Evolutionary conservation across 495 filamentous ascomycete species (phyloP).

Genomic region (Podospora tetraspora): DNA sequence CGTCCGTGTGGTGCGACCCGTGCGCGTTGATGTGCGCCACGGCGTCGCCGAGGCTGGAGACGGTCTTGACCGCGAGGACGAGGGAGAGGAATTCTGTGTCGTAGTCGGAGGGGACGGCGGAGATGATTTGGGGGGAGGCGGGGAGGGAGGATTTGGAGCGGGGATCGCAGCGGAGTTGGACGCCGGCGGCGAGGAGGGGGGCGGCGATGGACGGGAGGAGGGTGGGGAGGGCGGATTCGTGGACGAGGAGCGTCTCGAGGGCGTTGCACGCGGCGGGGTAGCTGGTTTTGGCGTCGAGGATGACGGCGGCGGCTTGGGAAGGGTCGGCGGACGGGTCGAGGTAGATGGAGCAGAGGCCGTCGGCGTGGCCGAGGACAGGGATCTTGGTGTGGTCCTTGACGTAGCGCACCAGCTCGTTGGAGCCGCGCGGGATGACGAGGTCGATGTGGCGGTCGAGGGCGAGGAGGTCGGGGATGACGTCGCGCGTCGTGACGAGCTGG

Average conservation of each 20-base stretch:
- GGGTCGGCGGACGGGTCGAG: conserved; percentile 73
- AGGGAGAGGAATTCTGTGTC: conserved; percentile 86
- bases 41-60: conserved; percentile 61
- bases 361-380: conserved; percentile 92
- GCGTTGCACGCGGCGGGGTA: conserved; percentile 98
- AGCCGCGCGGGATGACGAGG: conserved; percentile 89
- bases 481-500: conserved; percentile 87
- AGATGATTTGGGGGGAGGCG: background rate
- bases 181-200: conserved; percentile 68
- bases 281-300: conserved; percentile 86
- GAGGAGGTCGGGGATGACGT: conserved; percentile 79
- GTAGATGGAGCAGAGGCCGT: conserved; percentile 89
- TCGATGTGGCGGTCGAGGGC: conserved; percentile 82
- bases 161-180: conserved; percentile 77
- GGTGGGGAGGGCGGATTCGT: conserved; percentile 61
- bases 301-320: conserved; percentile 65
- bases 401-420: conserved; percentile 86
- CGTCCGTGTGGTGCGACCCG: conserved; percentile 92
- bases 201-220: conserved; percentile 66
- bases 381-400: conserved; percentile 89
- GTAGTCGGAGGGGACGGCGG: conserved; percentile 57
- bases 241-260: conserved; percentile 82
- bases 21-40: conserved; percentile 86
- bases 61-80: conserved; percentile 76
- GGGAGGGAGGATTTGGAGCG: conserved; percentile 56